Conservation (phyloP, 2,329 filamentous ascomycete genomes). For the Macrophomina tecta region DNA sequence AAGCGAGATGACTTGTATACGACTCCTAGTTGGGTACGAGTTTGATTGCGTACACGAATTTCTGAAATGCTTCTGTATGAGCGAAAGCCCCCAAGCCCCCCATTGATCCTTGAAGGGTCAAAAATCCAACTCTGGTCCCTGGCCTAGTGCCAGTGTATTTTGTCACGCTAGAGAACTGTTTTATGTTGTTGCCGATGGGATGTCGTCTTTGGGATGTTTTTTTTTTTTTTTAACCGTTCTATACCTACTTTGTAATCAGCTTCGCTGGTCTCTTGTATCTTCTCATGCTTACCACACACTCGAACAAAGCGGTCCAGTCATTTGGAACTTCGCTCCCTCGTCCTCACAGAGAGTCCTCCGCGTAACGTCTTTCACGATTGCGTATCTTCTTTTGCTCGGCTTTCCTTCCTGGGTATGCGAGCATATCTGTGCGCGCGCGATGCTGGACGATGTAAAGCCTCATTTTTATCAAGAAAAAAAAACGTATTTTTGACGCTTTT, state of each 20-base stretch:
- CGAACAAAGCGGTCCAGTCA: not conserved
- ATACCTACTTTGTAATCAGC: conserved; percentile 22
- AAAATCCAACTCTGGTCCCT: not conserved
- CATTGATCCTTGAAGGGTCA: conserved; percentile 15
- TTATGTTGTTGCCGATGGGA: conserved; percentile 17
- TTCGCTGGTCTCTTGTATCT: conserved; percentile 13
- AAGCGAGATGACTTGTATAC: conserved; percentile 5
- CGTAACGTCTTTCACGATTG: not conserved
- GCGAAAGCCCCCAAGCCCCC: not conserved
- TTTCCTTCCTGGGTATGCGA: too few species aligned
- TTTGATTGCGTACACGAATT: conserved; percentile 18
- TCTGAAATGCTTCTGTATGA: conserved; percentile 15
- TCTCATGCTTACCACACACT: not conserved
- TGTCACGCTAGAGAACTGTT: not conserved
- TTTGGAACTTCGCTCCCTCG: not conserved
- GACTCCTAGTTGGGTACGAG: not conserved
- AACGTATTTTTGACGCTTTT: conserved; percentile 6
- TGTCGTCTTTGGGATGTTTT: not conserved
- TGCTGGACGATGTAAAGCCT: conserved; percentile 9
- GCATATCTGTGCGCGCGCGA: not conserved
- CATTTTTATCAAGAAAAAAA: not conserved
- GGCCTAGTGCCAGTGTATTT: not conserved
- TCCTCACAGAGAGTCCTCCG: not conserved
- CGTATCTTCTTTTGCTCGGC: not conserved
- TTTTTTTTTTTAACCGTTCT: not conserved